Evolutionary conservation across 345 rosid genomes (phyloP).

Genomic region (Gossypium arboreum): DNA sequence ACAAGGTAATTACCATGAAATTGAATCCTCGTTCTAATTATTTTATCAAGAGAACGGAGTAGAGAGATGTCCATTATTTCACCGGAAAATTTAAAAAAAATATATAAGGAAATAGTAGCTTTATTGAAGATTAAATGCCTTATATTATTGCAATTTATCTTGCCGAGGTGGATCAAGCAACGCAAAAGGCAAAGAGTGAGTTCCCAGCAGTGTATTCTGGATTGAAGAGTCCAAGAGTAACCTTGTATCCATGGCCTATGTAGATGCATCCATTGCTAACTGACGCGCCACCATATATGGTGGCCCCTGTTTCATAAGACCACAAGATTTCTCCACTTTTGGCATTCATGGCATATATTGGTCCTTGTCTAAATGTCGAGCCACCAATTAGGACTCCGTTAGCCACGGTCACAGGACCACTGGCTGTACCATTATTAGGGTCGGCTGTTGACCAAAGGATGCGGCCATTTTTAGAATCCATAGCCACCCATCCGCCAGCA

Average conservation of each 20-base stretch:
- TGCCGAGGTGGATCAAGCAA: neutral
- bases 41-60: too few relatives aligned
- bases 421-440: slow-evolving; percentile 14
- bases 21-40: too few relatives aligned
- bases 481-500: slow-evolving; percentile 27
- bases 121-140: neutral
- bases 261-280: slow-evolving; percentile 27
- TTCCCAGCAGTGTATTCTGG: slow-evolving; percentile 18
- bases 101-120: neutral
- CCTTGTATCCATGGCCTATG: slow-evolving; percentile 22
- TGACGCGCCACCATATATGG: slow-evolving; percentile 22
- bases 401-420: slow-evolving; percentile 26
- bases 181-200: slow-evolving; percentile 25
- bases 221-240: neutral
- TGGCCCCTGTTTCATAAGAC: slow-evolving; percentile 21
- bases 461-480: slow-evolving; percentile 19
- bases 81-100: too few relatives aligned
- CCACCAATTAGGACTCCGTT: slow-evolving; percentile 24
- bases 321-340: slow-evolving; percentile 18
- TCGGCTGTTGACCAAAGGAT: slow-evolving; percentile 25
- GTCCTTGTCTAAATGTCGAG: slow-evolving; percentile 19
- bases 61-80: too few relatives aligned
- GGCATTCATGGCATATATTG: slow-evolving; percentile 23
- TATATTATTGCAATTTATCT: neutral
- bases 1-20: too few relatives aligned